phyloP scores from a whole-genome alignment of 257 asterid genomes.

The Capsicum baccatum region DNA sequence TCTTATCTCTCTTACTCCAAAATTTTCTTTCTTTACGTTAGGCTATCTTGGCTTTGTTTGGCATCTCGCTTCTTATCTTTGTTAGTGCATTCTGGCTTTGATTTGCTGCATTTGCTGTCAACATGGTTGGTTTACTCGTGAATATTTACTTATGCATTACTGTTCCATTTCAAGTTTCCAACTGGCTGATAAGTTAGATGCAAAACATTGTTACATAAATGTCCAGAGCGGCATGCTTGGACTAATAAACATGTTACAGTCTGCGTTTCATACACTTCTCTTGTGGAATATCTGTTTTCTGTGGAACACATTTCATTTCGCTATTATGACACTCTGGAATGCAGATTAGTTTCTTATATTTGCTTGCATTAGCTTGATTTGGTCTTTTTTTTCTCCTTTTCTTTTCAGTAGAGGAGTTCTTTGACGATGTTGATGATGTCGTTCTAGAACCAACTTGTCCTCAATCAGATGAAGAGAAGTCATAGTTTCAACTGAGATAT shows the following conservation, averaged over 20 bases:
- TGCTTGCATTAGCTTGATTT: slow-evolving; percentile 12
- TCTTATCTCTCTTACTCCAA: not conserved
- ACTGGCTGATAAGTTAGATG: not conserved
- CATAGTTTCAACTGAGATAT: slow-evolving; percentile 46
- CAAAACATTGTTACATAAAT: not conserved
- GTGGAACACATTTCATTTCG: not conserved
- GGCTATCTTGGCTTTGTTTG: not conserved
- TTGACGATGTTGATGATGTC: slow-evolving; percentile 77
- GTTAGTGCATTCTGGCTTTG: not conserved
- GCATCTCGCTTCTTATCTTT: not conserved
- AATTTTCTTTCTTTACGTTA: not conserved
- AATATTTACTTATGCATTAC: not conserved
- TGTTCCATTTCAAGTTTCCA: not conserved
- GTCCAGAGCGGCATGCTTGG: not conserved
- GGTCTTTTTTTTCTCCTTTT: slow-evolving; percentile 31
- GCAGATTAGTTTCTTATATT: not conserved
- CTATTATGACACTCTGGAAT: not conserved
- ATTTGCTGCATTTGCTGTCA: not conserved
- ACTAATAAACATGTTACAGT: not conserved
- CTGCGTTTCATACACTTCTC: not conserved
- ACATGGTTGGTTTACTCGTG: slow-evolving; percentile 4
- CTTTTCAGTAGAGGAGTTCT: slow-evolving; percentile 88
- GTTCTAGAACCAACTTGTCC: slow-evolving; percentile 58
- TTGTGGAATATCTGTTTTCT: not conserved
- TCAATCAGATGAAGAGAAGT: slow-evolving; percentile 86